Base-by-base conservation (phyloP, 2,329 filamentous ascomycete species). In the Neonectria faginata region DNA sequence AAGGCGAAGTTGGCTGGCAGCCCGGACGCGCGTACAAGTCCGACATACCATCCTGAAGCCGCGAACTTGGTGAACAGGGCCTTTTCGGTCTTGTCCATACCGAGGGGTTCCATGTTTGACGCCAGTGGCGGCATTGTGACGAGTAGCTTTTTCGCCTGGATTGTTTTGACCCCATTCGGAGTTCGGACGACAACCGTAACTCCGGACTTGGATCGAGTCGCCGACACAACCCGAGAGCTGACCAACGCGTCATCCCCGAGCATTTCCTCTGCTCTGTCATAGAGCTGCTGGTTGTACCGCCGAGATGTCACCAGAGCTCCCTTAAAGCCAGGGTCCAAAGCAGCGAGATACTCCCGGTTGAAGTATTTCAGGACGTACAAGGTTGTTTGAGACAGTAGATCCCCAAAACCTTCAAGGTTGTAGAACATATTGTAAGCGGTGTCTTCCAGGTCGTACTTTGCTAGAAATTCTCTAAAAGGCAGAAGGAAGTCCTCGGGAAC, bases 41-140 rank as follows among this genome's bases (percentile, higher is more conserved):
- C 68, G 25, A 70, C 68, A 22, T 68, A 70, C 68, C 68, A 70
- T 12, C 68, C 68, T 9, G 59, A 64, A 2, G 64, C 60, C 27
- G 29, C 41, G 16, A 70, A 68, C 42, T 60, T 64, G 29, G 48
- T 45, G 31, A 70, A 68, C 1, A 70, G 45, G 2, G 39, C 44
- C 14, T 5, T 36, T 39, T 70, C 68, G 3, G 31, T 39, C 12
- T 27, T 22, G n/a, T 65, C 60, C 39, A 70, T 22, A 3, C 57
- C 59, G 18, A 70, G 59, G 0, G 64, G 54, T 2, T 18, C 45
- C 68, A 70, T 65, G 41, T 68, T 68, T 3, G 33, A 48, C 18
- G 18, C 20, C 31, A 68, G 20, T 10, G 42, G 64, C 9, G 68
- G 68, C 11, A 68, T 67, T 1, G 64, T 25, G 14, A 70, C 54